phyloP scores from a whole-genome alignment of 768 basidiomycete genomes.

The Russula emetica region DNA sequence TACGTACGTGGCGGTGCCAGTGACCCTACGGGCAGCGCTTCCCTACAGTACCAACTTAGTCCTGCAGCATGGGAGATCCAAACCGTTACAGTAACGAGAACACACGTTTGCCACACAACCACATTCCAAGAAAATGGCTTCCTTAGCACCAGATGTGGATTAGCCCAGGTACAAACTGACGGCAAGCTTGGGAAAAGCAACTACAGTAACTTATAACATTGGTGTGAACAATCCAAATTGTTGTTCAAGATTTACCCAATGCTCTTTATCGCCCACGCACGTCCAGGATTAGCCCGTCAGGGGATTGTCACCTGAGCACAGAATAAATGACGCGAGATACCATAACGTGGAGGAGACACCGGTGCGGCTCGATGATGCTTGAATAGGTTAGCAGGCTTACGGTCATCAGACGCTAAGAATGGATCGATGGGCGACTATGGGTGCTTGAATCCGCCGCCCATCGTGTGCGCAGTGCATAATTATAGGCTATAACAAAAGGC shows the following conservation, averaged over 20 bases:
- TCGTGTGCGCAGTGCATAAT: too few relatives aligned
- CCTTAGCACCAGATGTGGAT: too few relatives aligned
- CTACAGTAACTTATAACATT: neutral
- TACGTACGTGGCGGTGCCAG: neutral
- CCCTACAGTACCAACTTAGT: too few relatives aligned
- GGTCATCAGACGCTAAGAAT: too few relatives aligned
- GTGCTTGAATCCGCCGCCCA: neutral
- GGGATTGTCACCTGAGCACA: too few relatives aligned
- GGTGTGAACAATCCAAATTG: neutral
- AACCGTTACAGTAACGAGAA: too few relatives aligned
- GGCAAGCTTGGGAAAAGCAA: neutral
- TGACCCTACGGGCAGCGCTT: constrained; percentile 4
- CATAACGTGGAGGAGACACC: neutral
- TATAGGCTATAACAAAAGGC: neutral
- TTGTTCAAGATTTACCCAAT: neutral
- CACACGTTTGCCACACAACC: too few relatives aligned
- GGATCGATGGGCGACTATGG: neutral
- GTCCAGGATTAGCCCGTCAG: too few relatives aligned
- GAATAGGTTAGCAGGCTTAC: constrained; percentile 1
- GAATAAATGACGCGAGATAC: too few relatives aligned
- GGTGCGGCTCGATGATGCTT: neutral
- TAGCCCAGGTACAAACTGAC: too few relatives aligned
- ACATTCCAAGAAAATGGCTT: too few relatives aligned
- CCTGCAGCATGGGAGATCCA: too few relatives aligned
- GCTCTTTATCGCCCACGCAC: neutral